A percentile compares a stretch with the other conserved stretches of the same genome.
Evolutionary conservation across 768 basidiomycete species (phyloP).

Genomic region (Boletus eberwhitei): DNA sequence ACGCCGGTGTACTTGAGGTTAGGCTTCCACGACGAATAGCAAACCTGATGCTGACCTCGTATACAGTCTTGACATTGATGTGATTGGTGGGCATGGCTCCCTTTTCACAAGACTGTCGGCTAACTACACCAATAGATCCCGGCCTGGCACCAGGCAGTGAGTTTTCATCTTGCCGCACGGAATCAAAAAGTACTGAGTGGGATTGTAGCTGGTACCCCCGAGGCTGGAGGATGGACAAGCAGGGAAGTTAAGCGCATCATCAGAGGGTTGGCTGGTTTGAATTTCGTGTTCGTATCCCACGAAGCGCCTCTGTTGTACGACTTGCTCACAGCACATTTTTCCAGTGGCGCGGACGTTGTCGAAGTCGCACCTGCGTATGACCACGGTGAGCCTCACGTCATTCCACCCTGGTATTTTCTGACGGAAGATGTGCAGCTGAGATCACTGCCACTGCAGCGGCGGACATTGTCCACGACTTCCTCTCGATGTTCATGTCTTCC

Average conservation of each 20-base stretch:
- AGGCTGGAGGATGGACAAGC: slow-evolving; percentile 81
- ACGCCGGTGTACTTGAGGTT: slow-evolving; percentile 75
- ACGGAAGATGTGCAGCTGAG: slow-evolving; percentile 25
- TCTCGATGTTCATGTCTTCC: slow-evolving; percentile 36
- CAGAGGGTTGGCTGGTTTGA: slow-evolving; percentile 73
- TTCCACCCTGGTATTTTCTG: neutral
- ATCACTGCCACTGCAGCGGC: slow-evolving; percentile 44
- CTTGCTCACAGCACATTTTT: neutral
- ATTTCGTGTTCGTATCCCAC: slow-evolving; percentile 57
- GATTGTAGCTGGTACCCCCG: slow-evolving; percentile 71
- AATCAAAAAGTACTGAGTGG: neutral
- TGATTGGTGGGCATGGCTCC: slow-evolving; percentile 49
- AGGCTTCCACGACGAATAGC: neutral
- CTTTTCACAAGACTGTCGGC: neutral
- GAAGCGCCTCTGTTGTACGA: neutral
- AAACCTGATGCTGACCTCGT: neutral
- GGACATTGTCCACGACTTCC: slow-evolving; percentile 44
- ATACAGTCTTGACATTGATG: slow-evolving; percentile 73
- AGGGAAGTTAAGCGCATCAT: slow-evolving; percentile 80
- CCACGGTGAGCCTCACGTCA: slow-evolving; percentile 15
- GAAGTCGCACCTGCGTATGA: slow-evolving; percentile 29
- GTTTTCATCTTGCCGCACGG: slow-evolving; percentile 22
- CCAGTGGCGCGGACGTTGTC: slow-evolving; percentile 23
- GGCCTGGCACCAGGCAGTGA: slow-evolving; percentile 75
- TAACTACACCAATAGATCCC: slow-evolving; percentile 48